Evolutionary conservation across 2,329 filamentous ascomycete species (phyloP), one percentile per base, ranked within the genome.

Genomic region (Hypoxylon sp.): DNA sequence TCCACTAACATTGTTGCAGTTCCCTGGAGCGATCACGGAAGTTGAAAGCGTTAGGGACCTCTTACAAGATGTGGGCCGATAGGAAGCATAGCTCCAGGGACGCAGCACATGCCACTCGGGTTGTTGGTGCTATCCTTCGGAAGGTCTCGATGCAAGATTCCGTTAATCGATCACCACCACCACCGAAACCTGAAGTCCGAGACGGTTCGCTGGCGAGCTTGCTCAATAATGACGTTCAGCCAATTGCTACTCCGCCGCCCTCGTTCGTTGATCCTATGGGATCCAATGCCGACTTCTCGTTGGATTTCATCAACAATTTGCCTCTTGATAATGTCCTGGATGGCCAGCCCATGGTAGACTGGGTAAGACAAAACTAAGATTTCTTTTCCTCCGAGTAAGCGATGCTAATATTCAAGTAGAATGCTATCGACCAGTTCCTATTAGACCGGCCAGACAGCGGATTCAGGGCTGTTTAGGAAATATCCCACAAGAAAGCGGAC

Each of bases 31-130:
- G 78, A 17, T 71, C 72, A 13, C 69, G 73, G 19, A 79, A 77
- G 56, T 62, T 79, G 3, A 71, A 73, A 28, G 72, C 79, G 24
- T 74, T 84, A 15, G 75, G 76, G 19, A 76, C 74, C 34, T 79
- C 78, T n/a, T 76, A 79, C 54, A 72, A 74, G 58, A 79, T 82
- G 62, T 84, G 81, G 81, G 73, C 75, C 8, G 74, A 76, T 24
- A 74, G 78, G 43, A 75, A 77, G 47, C 67, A 71, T 32, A 65
- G 67, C 26, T 82, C 80, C 11, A 71, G 72, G 47, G 81, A 84
- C 34, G 81, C 81, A 2, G 73, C 73, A 2, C 79, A 82, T 64
- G 81, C 80, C 26, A 76, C 79, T 30, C 74, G 72, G 32, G 75
- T 83, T 28, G 76, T 84, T 26, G 74, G 77, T 6, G 78, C 79